phyloP scores from a whole-genome alignment of 1,284 basidiomycete species.

The Thelephora terrestris region DNA sequence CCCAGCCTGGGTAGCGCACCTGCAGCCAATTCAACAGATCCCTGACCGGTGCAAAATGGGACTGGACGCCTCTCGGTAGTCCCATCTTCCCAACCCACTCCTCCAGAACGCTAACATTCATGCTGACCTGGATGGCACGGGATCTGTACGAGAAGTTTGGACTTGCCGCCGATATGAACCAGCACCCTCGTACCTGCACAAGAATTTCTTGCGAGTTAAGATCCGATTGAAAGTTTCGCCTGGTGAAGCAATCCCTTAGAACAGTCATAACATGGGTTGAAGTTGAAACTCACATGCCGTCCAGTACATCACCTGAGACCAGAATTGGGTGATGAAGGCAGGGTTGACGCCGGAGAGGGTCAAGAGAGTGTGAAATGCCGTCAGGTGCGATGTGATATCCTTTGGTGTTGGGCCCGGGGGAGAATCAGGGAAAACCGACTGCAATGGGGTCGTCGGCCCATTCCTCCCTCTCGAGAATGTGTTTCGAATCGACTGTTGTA shows the following conservation, averaged over 20 bases:
- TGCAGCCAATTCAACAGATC: constrained; percentile 86
- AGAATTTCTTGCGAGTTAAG: constrained; percentile 83
- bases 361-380: constrained; percentile 80
- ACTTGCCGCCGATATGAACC: background rate
- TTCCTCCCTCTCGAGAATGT: constrained; percentile 44
- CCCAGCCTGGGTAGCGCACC: constrained; percentile 29
- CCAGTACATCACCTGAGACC: constrained; percentile 96
- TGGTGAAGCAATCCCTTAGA: constrained; percentile 26
- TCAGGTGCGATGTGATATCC: constrained; percentile 74
- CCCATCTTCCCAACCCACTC: constrained; percentile 85
- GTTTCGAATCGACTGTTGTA: constrained; percentile 50
- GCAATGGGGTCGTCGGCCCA: constrained; percentile 34
- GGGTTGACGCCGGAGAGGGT: constrained; percentile 89
- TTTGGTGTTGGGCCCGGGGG: constrained; percentile 41
- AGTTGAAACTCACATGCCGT: constrained; percentile 52
- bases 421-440: constrained; percentile 42
- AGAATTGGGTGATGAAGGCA: constrained; percentile 79
- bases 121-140: constrained; percentile 81
- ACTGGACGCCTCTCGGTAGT: constrained; percentile 70
- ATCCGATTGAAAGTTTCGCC: constrained; percentile 95
- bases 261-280: background rate
- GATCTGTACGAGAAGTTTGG: constrained; percentile 33
- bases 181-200: constrained; percentile 60
- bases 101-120: constrained; percentile 82
- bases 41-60: constrained; percentile 77